These are phyloP conservation scores for Claviceps sp. DNA, from an alignment of 2,329 filamentous ascomycete genomes.

Conservation along the genomic window DNA sequence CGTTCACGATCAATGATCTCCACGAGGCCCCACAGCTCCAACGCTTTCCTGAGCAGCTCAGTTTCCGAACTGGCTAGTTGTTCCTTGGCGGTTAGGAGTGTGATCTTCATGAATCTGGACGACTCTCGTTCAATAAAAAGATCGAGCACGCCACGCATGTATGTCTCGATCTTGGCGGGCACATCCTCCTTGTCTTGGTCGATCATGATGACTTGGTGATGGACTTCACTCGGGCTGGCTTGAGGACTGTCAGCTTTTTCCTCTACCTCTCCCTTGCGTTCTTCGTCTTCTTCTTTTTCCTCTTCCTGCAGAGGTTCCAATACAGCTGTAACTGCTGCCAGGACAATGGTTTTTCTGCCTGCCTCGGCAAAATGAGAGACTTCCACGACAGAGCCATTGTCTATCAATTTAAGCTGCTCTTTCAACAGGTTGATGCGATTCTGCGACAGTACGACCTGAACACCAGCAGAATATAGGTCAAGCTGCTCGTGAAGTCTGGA, in stretches of 20 bases:
- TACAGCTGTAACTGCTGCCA: constrained; percentile 20
- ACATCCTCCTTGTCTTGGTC: constrained; percentile 49
- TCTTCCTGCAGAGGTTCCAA: constrained; percentile 22
- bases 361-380: constrained; percentile 45
- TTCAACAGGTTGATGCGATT: constrained; percentile 44
- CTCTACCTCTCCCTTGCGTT: background rate
- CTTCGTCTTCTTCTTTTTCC: background rate
- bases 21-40: constrained; percentile 52
- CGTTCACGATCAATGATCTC: constrained; percentile 53
- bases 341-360: constrained; percentile 29
- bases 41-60: constrained; percentile 40
- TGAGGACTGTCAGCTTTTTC: background rate
- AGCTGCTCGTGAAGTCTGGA: constrained; percentile 48
- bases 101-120: constrained; percentile 45
- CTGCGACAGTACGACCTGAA: constrained; percentile 49
- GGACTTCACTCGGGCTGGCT: background rate
- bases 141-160: constrained; percentile 44
- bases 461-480: constrained; percentile 49
- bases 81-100: constrained; percentile 39
- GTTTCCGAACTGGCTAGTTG: constrained; percentile 35
- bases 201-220: constrained; percentile 36
- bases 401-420: constrained; percentile 33
- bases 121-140: constrained; percentile 46
- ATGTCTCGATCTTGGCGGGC: constrained; percentile 43
- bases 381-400: constrained; percentile 37